Evolutionary conservation across 1,284 basidiomycete species (phyloP), one percentile per base, ranked within the genome.

Genomic region (Trichosporon asahii): DNA sequence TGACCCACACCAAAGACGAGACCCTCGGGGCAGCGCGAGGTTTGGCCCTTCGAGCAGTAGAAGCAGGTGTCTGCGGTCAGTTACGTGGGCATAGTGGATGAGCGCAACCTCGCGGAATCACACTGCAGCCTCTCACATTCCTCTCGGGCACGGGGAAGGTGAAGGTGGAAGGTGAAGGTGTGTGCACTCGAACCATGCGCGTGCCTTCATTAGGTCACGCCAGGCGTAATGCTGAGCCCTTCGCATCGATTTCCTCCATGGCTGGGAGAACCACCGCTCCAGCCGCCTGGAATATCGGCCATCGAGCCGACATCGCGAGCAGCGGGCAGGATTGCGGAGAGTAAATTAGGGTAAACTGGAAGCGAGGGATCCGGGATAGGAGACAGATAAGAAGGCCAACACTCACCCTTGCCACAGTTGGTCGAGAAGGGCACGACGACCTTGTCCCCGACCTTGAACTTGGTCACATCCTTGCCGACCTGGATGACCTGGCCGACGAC

Each of bases 381-480:
- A 18, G 21, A 25, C 2, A 60, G 55, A 31, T 60, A 60, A 31
- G 55, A 60, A 25, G 23, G 35, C 35, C 9, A 37, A 3, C 35
- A 61, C 57, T n/a, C 57, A 61, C 57, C 57, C 29, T 67, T 53
- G 49, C 37, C 33, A 75, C 94, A 95, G 57, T 89, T 92, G 18
- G 88, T 86, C 0, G 91, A 92, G 81, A 95, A 95, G 0, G 94
- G 92, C 0, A 91, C 89, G 15, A 95, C 88, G 18, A 95, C 91
- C 74, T 89, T 89, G 81, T 95, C 91, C 3, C 93, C 92, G 1
- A 91, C 79, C 70, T 88, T 88, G 74, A 94, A 87, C 9, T 86
- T 88, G 27, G 74, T 76, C 76, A 90, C 93, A 73, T 84, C 89
- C 4, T 85, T 81, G n/a, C 93, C 93, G 3, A 93, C 86, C 25